Evolutionary conservation across 768 basidiomycete genomes (phyloP), one percentile per base, ranked within the genome.

Genomic region (Trametes gibbosa): DNA sequence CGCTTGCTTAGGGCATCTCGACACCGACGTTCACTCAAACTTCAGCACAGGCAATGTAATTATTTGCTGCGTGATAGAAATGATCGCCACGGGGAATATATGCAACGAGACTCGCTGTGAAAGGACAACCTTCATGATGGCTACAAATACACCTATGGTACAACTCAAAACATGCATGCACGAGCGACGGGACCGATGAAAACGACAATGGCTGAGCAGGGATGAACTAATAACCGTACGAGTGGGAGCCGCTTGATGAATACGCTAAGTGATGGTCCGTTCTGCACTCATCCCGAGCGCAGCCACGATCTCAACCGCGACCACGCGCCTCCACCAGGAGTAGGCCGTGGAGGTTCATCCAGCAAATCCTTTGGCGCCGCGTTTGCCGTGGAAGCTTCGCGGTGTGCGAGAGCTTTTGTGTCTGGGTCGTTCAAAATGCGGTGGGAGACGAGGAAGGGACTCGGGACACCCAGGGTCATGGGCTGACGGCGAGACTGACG

Each of bases 401-500:
- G 56, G 25, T 54, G 52, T 8, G 53, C 52, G 47, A 45, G 25
- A 14, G 56, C 46, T 46, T 51, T 50, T 24, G 63, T 32, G 14
- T 45, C 50, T 50, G 61, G 48, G 9, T 53, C 61, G 35, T 62
- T 55, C 14, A 62, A 42, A 25, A 41, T 47, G 47, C 59, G 57
- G 50, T 68, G 63, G n/a, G 66, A 70, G 61, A 58, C 68, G 50
- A 68, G 66, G 53, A 61, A 68, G 19, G 73, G 70, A 50, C 68
- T 70, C 42, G 77, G 73, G 16, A 69, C 73, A 14, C 75, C 78
- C 37, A 79, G 69, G 16, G 75, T 65, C 75, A 82, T 76, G 39
- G 81, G 77, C 59, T 83, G 78, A 48, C 78, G 77, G 57, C 91
- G 87, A 50, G 92, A 87, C 72, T 92, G 87, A 43, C 92, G 87